Conservation (phyloP, 1,139 yeast species). For the Taphrina sp. region DNA sequence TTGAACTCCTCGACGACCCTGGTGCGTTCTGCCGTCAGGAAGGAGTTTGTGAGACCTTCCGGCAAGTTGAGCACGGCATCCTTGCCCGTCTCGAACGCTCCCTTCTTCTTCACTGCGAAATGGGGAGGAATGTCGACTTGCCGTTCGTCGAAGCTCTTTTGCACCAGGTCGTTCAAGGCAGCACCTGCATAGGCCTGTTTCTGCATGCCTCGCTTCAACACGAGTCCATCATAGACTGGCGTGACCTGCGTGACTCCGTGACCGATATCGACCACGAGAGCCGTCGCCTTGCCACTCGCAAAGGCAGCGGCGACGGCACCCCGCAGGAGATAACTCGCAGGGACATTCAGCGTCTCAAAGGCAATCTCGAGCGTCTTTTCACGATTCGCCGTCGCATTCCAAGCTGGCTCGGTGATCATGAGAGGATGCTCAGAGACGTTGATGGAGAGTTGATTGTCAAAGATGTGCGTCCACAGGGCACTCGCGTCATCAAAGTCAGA, state of each 20-base stretch:
- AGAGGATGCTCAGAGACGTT: conserved; percentile 70
- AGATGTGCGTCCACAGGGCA: conserved; percentile 46
- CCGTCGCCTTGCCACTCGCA: conserved; percentile 90
- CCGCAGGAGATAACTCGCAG: conserved; percentile 83
- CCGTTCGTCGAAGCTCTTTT: conserved; percentile 40
- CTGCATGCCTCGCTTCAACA: conserved; percentile 54
- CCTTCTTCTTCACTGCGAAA: conserved; percentile 43
- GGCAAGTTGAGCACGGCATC: conserved; percentile 45
- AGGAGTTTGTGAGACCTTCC: conserved; percentile 41
- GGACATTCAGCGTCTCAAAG: conserved; percentile 69
- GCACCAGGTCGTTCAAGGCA: conserved; percentile 40
- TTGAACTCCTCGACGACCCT: conserved; percentile 53
- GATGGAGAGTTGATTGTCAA: conserved; percentile 50
- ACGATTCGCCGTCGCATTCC: conserved; percentile 74
- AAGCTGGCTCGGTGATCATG: conserved; percentile 76
- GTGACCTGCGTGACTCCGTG: conserved; percentile 80
- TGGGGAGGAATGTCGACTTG: conserved; percentile 44
- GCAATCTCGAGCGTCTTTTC: conserved; percentile 70
- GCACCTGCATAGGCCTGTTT: conserved; percentile 44
- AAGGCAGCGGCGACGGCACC: conserved; percentile 87
- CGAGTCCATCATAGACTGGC: conserved; percentile 92
- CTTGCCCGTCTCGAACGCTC: conserved; percentile 42
- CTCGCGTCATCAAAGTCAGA: conserved; percentile 51
- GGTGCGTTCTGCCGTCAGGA: conserved; percentile 41
- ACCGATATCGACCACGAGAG: conserved; percentile 90